Evolutionary conservation across 179 eudicot genomes (phyloP), one percentile per base, ranked within the genome.

Genomic region (Silene vulgaris): DNA sequence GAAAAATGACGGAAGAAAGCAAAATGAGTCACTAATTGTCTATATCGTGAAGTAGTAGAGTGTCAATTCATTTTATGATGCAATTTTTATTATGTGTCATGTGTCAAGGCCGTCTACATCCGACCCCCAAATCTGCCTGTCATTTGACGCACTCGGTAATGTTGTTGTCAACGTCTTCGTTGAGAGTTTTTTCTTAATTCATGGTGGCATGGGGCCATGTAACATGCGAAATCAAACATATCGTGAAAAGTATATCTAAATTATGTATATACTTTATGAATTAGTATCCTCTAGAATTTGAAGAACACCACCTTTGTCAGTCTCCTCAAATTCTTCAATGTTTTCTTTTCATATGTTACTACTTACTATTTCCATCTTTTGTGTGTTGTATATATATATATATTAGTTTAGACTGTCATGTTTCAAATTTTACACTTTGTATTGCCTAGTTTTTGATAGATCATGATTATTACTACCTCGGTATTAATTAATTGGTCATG

Each of bases 181-280:
- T 5, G n/a, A 52, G 16, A 52, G 59, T 14, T 52, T 52, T 52
- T 62, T 23, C 29, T 12, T 12, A 21, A 23, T 62, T 21, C 66
- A 62, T 62, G 32, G 35, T 62, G 28, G 9, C 66, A 62, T 62
- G 32, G 35, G 26, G 28, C 12, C 16, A 9, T 62, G 29, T 62
- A 62, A 26, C 66, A 62, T 62, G 65, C 29, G 21, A 21, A 61
- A 61, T 61, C 65, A 61, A 61, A 61, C 65, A 20, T 21, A 61
- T 61, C 65, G 12, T 21, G 11, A 17, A 61, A 8, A 61, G 11
- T 11, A 5, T 61, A 21, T 21, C 5, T 52, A 0, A 13, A 52
- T 16, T 52, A 4, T 12, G 59, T 52, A 52, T 4, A 52, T 13
- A 14, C 6, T 4, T 4, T 35, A 8, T 52, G 59, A 52, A 52